A percentile compares a stretch with the other conserved stretches of the same genome.
Conservation (phyloP, 2,329 filamentous ascomycete species). For the Dryadomyces quercus-mongolicae region DNA sequence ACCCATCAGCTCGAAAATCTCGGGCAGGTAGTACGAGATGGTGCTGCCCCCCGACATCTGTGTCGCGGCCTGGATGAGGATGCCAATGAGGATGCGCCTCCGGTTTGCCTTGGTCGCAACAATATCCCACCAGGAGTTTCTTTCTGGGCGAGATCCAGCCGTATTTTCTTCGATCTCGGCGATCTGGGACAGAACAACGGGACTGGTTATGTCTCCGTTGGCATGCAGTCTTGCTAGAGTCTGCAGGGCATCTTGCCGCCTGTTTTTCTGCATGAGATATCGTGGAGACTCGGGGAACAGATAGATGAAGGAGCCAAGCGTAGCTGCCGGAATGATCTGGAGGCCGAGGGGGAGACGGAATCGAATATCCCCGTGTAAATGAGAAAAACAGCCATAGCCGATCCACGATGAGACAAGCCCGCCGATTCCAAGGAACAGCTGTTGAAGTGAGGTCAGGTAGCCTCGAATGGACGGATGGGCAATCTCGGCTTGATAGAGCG, state of each 20-base stretch:
- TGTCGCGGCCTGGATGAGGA: conserved; percentile 43
- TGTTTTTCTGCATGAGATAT: conserved; percentile 22
- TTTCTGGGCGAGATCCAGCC: background rate
- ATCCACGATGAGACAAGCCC: conserved; percentile 48
- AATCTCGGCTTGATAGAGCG: conserved; percentile 54
- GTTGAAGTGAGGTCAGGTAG: conserved; percentile 47
- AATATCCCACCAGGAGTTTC: background rate
- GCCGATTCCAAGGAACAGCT: conserved; percentile 54
- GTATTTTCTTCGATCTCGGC: background rate
- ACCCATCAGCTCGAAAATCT: conserved; percentile 41
- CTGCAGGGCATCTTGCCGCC: conserved; percentile 25
- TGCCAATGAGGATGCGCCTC: conserved; percentile 37
- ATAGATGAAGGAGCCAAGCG: conserved; percentile 17
- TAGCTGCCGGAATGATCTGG: conserved; percentile 26
- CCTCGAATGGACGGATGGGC: conserved; percentile 52
- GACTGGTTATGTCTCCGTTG: conserved; percentile 16
- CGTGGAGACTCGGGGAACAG: conserved; percentile 26
- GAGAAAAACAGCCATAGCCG: conserved; percentile 32
- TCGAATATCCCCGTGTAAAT: conserved; percentile 10
- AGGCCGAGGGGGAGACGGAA: conserved; percentile 32
- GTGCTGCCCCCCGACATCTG: conserved; percentile 39
- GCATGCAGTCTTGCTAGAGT: conserved; percentile 20
- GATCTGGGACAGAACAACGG: conserved; percentile 4
- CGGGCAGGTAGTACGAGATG: conserved; percentile 51
- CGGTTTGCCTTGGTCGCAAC: background rate